Base-by-base conservation (phyloP, 768 basidiomycete genomes). In the Termitomyces sp. region DNA sequence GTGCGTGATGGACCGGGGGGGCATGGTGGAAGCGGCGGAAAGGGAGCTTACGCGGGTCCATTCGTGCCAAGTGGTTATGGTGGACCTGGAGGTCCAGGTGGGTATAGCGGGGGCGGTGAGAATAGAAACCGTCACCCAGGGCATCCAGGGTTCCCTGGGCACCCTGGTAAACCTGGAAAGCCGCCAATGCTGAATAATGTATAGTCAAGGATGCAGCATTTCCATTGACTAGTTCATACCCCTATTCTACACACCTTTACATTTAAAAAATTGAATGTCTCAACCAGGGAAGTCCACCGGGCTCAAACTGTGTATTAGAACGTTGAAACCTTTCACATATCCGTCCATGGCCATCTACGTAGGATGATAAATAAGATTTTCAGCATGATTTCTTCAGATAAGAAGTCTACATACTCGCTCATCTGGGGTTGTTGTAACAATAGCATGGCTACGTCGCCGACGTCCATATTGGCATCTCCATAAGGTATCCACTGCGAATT, bases 351-450 rank as follows among this genome's bases (percentile, higher is more conserved):
- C 20, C 30, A 57, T 6, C 61, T 62, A 33, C 18, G 45, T 38
- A 26, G 26, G 13, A 13, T 30, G 35, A 13, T 5, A 13, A 38
- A 13, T 9, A 7, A 38, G n/a, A 14, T 3, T 20, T 7, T 53
- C 8, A 48, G 24, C 13, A 38, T 26, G n/a, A 18, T 10, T 18
- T 35, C 28, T 0, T 18, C 2, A 7, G 0, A 5, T 20, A 3
- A 6, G 10, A 24, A 30, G 6, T 22, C 16, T 26, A 51, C 56
- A 33, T 60, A 53, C 61, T 59, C 58, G 49, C 55, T 57, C 52
- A 60, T 55, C n/a, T 55, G 55, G 26, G 61, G 53, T 36, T 59
- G 55, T 30, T 62, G 58, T 43, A 62, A 44, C 56, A 55, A 60
- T 20, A 62, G 11, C 58, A 62, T 62, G 8, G 58, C 53, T 22